Conservation (phyloP, 2,329 filamentous ascomycete genomes). For the Cladosporium sp. region DNA sequence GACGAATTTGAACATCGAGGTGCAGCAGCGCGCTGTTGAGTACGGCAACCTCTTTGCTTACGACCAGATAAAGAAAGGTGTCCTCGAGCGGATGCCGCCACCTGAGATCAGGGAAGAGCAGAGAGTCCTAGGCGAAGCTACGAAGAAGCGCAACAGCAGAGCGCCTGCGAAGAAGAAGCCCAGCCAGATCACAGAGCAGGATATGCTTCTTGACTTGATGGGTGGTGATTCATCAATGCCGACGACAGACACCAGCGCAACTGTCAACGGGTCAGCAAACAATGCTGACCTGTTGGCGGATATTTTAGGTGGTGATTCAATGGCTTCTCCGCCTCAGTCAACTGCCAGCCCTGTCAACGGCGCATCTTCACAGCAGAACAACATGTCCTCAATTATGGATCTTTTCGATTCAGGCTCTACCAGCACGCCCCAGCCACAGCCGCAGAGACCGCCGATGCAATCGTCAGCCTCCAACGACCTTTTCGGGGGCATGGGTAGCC, state of each 20-base stretch:
- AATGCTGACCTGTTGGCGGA: conserved; percentile 84
- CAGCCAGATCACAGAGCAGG: conserved; percentile 80
- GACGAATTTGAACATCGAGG: conserved; percentile 85
- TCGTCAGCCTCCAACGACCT: conserved; percentile 35
- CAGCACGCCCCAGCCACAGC: conserved; percentile 33
- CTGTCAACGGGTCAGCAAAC: conserved; percentile 51
- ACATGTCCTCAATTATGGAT: conserved; percentile 71
- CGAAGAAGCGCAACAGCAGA: conserved; percentile 43
- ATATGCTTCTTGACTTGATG: conserved; percentile 89
- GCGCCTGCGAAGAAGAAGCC: conserved; percentile 67
- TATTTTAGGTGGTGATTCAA: conserved; percentile 65
- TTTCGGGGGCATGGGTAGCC: conserved; percentile 38
- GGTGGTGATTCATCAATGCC: conserved; percentile 64
- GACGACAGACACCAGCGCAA: conserved; percentile 47
- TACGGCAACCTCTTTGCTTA: conserved; percentile 91
- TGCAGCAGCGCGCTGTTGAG: conserved; percentile 92
- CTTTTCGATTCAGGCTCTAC: conserved; percentile 57
- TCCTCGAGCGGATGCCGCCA: conserved; percentile 95
- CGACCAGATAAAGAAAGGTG: conserved; percentile 79
- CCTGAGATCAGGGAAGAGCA: conserved; percentile 96
- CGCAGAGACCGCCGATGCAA: conserved; percentile 28
- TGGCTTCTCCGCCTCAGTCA: conserved; percentile 33
- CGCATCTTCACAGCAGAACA: conserved; percentile 18
- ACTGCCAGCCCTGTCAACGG: conserved; percentile 23
- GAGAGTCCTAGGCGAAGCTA: conserved; percentile 76